Evolutionary conservation across 768 basidiomycete genomes (phyloP).

Genomic region (Nidularia pulvinata): DNA sequence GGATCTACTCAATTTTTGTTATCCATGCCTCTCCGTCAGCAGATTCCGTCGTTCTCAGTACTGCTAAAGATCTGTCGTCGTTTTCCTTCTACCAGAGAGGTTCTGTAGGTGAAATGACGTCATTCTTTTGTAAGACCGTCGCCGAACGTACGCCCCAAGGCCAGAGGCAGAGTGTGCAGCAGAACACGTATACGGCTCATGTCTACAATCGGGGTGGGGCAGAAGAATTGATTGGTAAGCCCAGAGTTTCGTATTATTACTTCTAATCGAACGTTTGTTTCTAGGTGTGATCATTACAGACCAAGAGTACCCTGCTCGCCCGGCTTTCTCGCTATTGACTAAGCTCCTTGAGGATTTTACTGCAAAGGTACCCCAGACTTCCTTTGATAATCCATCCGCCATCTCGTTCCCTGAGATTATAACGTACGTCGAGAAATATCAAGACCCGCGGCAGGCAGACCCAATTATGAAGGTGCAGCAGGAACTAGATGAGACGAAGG

Average conservation of each 20-base stretch:
- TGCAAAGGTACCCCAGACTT: slow-evolving; percentile 71
- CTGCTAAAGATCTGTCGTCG: slow-evolving; percentile 79
- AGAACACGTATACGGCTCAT: slow-evolving; percentile 92
- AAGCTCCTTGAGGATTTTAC: slow-evolving; percentile 94
- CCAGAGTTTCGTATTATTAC: not conserved
- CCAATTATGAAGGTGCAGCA: slow-evolving; percentile 98
- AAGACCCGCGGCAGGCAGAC: slow-evolving; percentile 97
- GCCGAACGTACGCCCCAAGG: slow-evolving; percentile 85
- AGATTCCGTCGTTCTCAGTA: slow-evolving; percentile 61
- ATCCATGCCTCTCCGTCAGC: slow-evolving; percentile 66
- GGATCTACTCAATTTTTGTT: slow-evolving; percentile 82
- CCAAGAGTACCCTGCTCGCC: slow-evolving; percentile 94
- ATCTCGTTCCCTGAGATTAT: slow-evolving; percentile 80
- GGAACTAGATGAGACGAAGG: slow-evolving; percentile 99
- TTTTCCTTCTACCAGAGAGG: slow-evolving; percentile 95
- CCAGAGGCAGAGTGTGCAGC: slow-evolving; percentile 92
- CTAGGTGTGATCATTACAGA: slow-evolving; percentile 92
- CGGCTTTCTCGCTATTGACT: slow-evolving; percentile 92
- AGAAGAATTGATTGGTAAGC: slow-evolving; percentile 80
- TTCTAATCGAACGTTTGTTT: slow-evolving; percentile 1
- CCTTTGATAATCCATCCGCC: slow-evolving; percentile 61
- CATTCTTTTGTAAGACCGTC: slow-evolving; percentile 93
- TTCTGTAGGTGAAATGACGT: slow-evolving; percentile 88
- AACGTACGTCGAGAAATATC: slow-evolving; percentile 87
- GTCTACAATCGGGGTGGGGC: slow-evolving; percentile 91